phyloP scores from a whole-genome alignment of 208 protist species.

The Leishmania turanica region DNA sequence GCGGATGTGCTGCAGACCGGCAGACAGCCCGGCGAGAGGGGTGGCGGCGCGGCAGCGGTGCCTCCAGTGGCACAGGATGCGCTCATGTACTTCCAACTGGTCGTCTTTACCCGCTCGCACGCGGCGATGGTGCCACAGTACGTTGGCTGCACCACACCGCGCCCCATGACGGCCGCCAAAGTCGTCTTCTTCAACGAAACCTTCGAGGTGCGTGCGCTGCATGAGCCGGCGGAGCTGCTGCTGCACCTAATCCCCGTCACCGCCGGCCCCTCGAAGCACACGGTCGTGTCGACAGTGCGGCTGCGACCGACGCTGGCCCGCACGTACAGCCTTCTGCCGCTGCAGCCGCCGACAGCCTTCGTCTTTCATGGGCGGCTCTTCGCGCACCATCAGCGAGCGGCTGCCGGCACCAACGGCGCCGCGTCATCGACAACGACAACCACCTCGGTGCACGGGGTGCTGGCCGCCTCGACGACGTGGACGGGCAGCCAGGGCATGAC shows the following conservation, averaged over 20 bases:
- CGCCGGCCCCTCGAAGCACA: constrained; percentile 23
- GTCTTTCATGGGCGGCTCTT: constrained; percentile 45
- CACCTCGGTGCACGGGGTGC: constrained; percentile 39
- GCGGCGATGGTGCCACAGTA: constrained; percentile 63
- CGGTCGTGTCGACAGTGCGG: constrained; percentile 61
- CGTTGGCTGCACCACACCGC: constrained; percentile 68
- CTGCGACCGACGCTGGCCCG: constrained; percentile 58
- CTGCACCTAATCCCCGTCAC: constrained; percentile 76
- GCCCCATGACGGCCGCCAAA: constrained; percentile 53
- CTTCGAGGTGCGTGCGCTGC: constrained; percentile 72
- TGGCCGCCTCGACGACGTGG: constrained; percentile 77
- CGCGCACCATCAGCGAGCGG: background rate
- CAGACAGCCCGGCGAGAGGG: background rate
- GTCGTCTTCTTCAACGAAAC: constrained; percentile 81
- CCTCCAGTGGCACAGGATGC: constrained; percentile 8
- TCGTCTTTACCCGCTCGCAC: constrained; percentile 69
- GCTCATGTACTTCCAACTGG: constrained; percentile 54
- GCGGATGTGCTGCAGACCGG: constrained; percentile 20
- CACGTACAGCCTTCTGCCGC: constrained; percentile 53
- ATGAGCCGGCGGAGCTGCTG: constrained; percentile 75
- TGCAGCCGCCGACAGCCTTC: constrained; percentile 68
- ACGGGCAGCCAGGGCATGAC: constrained; percentile 60
- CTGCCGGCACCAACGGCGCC: background rate
- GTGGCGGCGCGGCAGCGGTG: background rate
- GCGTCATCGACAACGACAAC: background rate